These are phyloP conservation scores for Solanum phureja DNA, from an alignment of 257 asterid species.

Conservation along the genomic window DNA sequence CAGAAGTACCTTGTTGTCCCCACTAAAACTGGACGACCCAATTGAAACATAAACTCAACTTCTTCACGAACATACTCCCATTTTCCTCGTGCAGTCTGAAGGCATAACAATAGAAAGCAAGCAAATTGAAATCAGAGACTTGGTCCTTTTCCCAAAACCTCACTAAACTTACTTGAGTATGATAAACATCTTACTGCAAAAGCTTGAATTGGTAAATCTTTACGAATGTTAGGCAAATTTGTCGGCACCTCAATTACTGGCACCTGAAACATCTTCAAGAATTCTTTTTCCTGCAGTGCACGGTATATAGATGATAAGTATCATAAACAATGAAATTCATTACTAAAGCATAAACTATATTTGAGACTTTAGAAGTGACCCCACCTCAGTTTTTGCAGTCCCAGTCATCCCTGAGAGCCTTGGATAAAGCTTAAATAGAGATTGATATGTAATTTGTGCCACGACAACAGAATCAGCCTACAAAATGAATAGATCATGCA, in stretches of 20 bases:
- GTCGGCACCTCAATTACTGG: constrained; percentile 98
- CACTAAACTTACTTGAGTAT: background rate
- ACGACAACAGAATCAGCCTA: constrained; percentile 95
- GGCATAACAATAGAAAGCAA: constrained; percentile 13
- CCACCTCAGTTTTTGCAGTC: constrained; percentile 95
- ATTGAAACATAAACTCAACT: constrained; percentile 71
- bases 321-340: background rate
- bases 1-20: constrained; percentile 83
- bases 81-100: constrained; percentile 89
- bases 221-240: constrained; percentile 76
- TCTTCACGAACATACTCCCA: constrained; percentile 83
- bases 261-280: constrained; percentile 77
- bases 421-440: constrained; percentile 89
- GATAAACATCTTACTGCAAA: constrained; percentile 62
- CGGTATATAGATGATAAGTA: background rate
- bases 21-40: constrained; percentile 91
- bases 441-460: constrained; percentile 97
- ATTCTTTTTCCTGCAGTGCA: constrained; percentile 75
- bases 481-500: constrained; percentile 10
- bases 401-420: constrained; percentile 99
- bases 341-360: background rate
- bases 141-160: background rate
- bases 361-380: constrained; percentile 6
- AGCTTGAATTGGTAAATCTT: constrained; percentile 84
- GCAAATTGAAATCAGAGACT: constrained; percentile 7